Conservation (phyloP, 768 basidiomycete genomes). For the Phaffia tasmanica region DNA sequence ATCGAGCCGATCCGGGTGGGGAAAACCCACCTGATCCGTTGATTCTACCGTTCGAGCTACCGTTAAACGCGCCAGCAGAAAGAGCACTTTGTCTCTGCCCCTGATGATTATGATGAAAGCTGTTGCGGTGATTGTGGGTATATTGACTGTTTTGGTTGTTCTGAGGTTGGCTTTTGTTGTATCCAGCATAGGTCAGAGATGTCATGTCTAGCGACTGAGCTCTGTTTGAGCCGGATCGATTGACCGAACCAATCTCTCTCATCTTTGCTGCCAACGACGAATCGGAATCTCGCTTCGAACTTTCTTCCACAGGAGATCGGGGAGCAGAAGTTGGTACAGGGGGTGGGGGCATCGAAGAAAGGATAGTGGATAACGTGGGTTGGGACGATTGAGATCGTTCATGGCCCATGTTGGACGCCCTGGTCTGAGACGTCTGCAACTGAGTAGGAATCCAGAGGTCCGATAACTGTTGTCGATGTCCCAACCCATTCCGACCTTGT, state of each 20-base stretch:
- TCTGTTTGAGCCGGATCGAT: constrained; percentile 69
- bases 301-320: constrained; percentile 60
- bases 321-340: neutral
- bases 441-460: constrained; percentile 9
- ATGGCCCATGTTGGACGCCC: constrained; percentile 28
- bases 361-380: constrained; percentile 28
- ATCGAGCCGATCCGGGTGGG: constrained; percentile 4
- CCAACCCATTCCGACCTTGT: constrained; percentile 1
- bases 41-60: neutral
- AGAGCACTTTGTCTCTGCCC: neutral
- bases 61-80: too few relatives aligned
- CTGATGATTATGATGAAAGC: neutral
- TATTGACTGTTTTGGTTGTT: neutral
- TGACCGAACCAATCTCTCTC: constrained; percentile 48
- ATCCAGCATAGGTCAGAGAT: constrained; percentile 52
- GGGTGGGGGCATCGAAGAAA: constrained; percentile 10
- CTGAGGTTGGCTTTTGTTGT: neutral
- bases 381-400: constrained; percentile 29
- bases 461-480: constrained; percentile 5
- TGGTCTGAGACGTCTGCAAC: neutral
- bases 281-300: constrained; percentile 69
- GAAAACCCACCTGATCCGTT: neutral
- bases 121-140: neutral
- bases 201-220: constrained; percentile 84
- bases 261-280: constrained; percentile 72